Evolutionary conservation across 768 basidiomycete species (phyloP).

Genomic region (Termitomyces sp.): DNA sequence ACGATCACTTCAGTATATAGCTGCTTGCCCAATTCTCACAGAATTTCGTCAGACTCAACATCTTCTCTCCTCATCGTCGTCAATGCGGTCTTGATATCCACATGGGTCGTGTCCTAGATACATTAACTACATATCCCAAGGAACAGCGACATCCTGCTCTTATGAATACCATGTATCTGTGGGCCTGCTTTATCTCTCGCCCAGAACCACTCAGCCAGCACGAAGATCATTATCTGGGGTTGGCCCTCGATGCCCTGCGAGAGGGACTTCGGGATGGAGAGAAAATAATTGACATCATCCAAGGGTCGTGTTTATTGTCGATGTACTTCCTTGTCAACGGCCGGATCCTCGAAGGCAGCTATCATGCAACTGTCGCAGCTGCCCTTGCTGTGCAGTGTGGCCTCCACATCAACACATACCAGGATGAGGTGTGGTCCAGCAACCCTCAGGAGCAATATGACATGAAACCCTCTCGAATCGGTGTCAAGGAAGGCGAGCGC

Average conservation of each 20-base stretch:
- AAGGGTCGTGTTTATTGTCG: slow-evolving; percentile 70
- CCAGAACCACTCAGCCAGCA: slow-evolving; percentile 65
- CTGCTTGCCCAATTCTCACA: slow-evolving; percentile 9
- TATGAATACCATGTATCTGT: slow-evolving; percentile 77
- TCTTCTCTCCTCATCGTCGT: slow-evolving; percentile 69
- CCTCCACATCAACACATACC: slow-evolving; percentile 42
- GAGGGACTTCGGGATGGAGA: slow-evolving; percentile 54
- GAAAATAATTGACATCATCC: slow-evolving; percentile 64
- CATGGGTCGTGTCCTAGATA: slow-evolving; percentile 59
- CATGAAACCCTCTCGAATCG: slow-evolving; percentile 52
- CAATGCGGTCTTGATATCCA: slow-evolving; percentile 71
- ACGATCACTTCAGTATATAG: slow-evolving; percentile 19
- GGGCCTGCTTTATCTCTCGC: slow-evolving; percentile 77
- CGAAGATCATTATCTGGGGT: slow-evolving; percentile 65
- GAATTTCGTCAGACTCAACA: slow-evolving; percentile 50
- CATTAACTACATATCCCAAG: slow-evolving; percentile 41
- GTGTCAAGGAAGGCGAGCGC: slow-evolving; percentile 62
- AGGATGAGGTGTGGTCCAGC: slow-evolving; percentile 28
- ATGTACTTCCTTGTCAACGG: slow-evolving; percentile 75
- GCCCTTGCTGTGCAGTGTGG: slow-evolving; percentile 70
- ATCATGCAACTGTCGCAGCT: slow-evolving; percentile 70
- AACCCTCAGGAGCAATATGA: slow-evolving; percentile 33
- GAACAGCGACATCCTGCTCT: slow-evolving; percentile 73
- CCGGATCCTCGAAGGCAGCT: slow-evolving; percentile 70
- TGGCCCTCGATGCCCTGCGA: slow-evolving; percentile 55